Evolutionary conservation across 306 rosid genomes (phyloP), one percentile per base, ranked within the genome.

Genomic region (Delonix regia): DNA sequence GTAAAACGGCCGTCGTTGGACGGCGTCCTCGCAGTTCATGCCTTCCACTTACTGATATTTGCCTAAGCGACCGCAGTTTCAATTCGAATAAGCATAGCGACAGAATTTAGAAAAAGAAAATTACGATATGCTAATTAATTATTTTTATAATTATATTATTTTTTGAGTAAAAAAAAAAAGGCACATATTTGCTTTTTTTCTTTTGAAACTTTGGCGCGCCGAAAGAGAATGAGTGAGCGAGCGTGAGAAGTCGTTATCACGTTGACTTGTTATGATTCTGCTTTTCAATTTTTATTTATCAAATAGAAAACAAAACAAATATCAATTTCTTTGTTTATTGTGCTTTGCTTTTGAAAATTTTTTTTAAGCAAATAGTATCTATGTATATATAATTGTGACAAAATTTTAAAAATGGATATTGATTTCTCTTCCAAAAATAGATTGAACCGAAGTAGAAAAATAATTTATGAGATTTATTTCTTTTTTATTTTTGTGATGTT

Each of bases 1-100:
- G 10, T 5, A 5, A 66, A 66, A 66, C 71, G 71, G 34, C 71
- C 52, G 71, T 66, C 71, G 52, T 41, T 21, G 71, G 51, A 22
- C 71, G 71, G 71, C 52, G 19, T 21, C 19, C 9, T 0, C 15
- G 0, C 41, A 0, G 36, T 63, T 47, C 16, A 36, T 18, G 27
- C 28, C 25, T 62, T 10, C 12, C 47, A 33, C n/a, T 53, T 19
- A 53, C 11, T 2, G 28, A 12, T 57, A 9, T 12, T 9, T n/a
- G 4, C 30, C 9, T 1, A 8, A 9, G 8, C 9, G 30, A 19
- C 27, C 47, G 13, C 49, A 45, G 3, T 14, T 45, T 1, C 6
- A 38, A 38, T 30, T 30, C 62, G 4, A 4, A 57, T 57, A 10
- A 59, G 4, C 38, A 34, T 34, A 34, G n/a, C n/a, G n/a, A n/a